Evolutionary conservation across 768 basidiomycete species (phyloP), one percentile per base, ranked within the genome.

Genomic region (Pleurotus ostreatus): DNA sequence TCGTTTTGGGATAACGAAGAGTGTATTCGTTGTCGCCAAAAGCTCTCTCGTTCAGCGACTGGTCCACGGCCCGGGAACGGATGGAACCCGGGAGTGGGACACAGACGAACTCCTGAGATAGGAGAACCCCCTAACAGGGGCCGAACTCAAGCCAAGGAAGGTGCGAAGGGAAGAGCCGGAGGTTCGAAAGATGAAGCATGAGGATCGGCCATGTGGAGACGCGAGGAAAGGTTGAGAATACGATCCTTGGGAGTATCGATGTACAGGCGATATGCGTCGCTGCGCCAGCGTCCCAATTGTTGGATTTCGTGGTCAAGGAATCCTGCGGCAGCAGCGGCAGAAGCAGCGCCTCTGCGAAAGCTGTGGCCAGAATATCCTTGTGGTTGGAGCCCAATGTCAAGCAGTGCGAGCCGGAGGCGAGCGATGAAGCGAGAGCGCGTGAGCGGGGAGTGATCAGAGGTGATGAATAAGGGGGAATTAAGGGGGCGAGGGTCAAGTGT

Each of bases 261-360:
- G 62, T 75, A 75, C 8, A 74, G 65, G 49, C 71, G 72, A 66
- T 73, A 74, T 13, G 68, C 65, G 47, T 74, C 66, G 55, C 71
- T 72, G 6, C 63, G 60, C 73, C 74, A 73, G 9, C 68, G 66
- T 7, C 73, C 71, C 1, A 74, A 62, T 9, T 70, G 66, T 60
- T 75, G 71, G 30, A 74, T 73, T 54, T 75, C 68, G 37, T 69
- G 62, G 34, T 72, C 70, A 2, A 62, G 55, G 54, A 63, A 70
- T 0, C 72, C 70, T 1, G 60, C 71, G 0, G 61, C 55, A 1
- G 65, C 65, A 1, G 73, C 72, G 2, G 68, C 60, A 5, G 70
- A 58, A 2, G 72, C 72, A 0, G 66, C 66, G 4, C 66, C 65
- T 1, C 64, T 56, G 15, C 62, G 56, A 56, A 71, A 70, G 46